Base-by-base conservation (phyloP, 768 basidiomycete species). In the Tricholoma furcatifolium region DNA sequence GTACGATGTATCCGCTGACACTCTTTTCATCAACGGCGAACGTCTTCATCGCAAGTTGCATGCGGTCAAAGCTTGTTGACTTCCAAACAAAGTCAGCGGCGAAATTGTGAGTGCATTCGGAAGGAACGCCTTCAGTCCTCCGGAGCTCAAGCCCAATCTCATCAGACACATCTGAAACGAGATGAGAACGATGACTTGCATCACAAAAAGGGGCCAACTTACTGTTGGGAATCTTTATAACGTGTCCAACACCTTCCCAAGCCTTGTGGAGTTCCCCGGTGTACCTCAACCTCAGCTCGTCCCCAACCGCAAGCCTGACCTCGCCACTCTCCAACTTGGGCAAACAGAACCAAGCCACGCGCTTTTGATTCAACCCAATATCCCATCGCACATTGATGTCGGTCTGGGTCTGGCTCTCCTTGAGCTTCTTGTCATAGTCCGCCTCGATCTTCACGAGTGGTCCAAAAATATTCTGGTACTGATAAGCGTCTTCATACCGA, bases 41-140 rank as follows among this genome's bases (percentile, higher is more conserved):
- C 1, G 95, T 98, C 80, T 98, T 98, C 96, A 99, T 98, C 0
- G 97, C 96, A 31, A 93, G 80, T 67, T 99, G 97, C 97, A 99
- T 99, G 44, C 97, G 81, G 68, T 99, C 97, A 63, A 99, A 99
- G 69, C 96, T 98, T 1, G 97, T 99, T 4, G 94, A 95, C 71
- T 99, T 99, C 97, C 97, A 99, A 4, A 99, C 96, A 64, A 98
- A 99, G 68, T 99, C 97, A n/a, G 88, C 97, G 0, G 91, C 87
- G 63, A 97, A 98, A 61, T 92, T 91, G 65, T 95, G 93, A 0
- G 93, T 93, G 70, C 93, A 84, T 30, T 98, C 96, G 15, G 87
- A 84, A 5, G 97, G 97, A 6, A 96, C 94, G 14, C 93, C 93
- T 60, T 98, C 96, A 1, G 91, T 85, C 43, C 89, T 78, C 52